Evolutionary conservation across 2,329 filamentous ascomycete genomes (phyloP).

Genomic region (Penicillium capsulatum): DNA sequence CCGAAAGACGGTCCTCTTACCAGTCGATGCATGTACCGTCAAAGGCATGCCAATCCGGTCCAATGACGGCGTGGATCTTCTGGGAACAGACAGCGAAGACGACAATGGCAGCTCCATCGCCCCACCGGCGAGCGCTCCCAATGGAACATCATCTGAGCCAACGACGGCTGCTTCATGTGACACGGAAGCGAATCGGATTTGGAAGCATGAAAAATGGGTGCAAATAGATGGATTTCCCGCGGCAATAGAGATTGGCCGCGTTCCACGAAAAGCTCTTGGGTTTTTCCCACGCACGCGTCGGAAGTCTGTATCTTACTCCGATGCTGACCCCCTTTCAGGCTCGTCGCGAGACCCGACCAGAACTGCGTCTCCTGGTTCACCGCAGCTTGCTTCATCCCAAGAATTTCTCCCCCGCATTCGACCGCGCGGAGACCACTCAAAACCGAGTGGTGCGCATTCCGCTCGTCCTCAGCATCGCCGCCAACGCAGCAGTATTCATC

Average conservation of each 20-base stretch:
- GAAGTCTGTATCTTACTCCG: constrained; percentile 66
- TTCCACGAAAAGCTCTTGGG: constrained; percentile 74
- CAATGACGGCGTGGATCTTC: constrained; percentile 25
- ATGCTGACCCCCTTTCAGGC: constrained; percentile 49
- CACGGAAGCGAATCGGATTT: constrained; percentile 61
- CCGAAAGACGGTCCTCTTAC: constrained; percentile 74
- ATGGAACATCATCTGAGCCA: constrained; percentile 5
- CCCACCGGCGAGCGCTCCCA: constrained; percentile 15
- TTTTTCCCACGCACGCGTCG: constrained; percentile 89
- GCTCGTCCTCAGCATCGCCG: constrained; percentile 37
- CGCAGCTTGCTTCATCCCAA: constrained; percentile 26
- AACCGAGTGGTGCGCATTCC: constrained; percentile 23
- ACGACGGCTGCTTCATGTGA: constrained; percentile 25
- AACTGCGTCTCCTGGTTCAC: constrained; percentile 26
- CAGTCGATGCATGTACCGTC: constrained; percentile 81
- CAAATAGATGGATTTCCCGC: constrained; percentile 66
- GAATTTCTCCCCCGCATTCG: constrained; percentile 26
- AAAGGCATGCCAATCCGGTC: constrained; percentile 61
- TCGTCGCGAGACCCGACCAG: constrained; percentile 30
- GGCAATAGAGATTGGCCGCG: constrained; percentile 78
- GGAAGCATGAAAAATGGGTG: constrained; percentile 89
- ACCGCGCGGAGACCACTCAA: constrained; percentile 29
- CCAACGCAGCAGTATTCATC: constrained; percentile 51
- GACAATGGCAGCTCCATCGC: constrained; percentile 33
- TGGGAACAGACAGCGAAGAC: constrained; percentile 30